Evolutionary conservation across 2,329 filamentous ascomycete species (phyloP), one percentile per base, ranked within the genome.

Genomic region (Penicillium decumbens): DNA sequence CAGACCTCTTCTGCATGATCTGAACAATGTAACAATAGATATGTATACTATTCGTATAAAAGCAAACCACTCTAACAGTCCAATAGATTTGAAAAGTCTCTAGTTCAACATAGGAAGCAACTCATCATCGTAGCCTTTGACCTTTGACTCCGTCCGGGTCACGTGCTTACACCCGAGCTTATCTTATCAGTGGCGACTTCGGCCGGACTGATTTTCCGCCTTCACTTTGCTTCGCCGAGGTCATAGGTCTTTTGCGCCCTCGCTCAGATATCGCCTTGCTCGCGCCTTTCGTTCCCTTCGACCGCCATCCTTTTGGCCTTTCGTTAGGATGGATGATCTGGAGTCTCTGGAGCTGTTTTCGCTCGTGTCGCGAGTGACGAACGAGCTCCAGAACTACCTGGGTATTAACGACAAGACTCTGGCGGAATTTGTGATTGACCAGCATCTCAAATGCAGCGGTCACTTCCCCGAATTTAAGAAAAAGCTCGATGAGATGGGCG

Each of bases 401-500:
- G 89, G 91, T 48, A 83, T 96, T 62, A 87, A 82, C 67, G 91
- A 98, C 73, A 96, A 95, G 72, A 95, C 89, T 4, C 83, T 98
- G 24, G 91, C 93, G 60, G 93, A 98, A 72, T 98, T 95, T 67
- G 83, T 98, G 63, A 95, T 98, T 65, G 88, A 88, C 54, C 87
- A 95, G 67, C 89, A 95, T 62, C 73, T 86, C 67, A 82, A 91
- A 79, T 87, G 84, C 74, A 55, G 53, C 40, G 79, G 77, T 44
- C 80, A 80, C 25, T 77, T 88, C 49, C 71, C 79, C 45, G 84
- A 87, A 25, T 98, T 97, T 75, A 87, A 87, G 73, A 75, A 77
- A 58, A 83, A 83, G 65, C 78, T 97, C 58, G 81, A 85, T 58
- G 81, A 78, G 27, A 84, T 95, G 71, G 88, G 87, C 47, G 88